Evolutionary conservation across 176 grass and related monocot genomes (phyloP).

Genomic region (Musa schizocarpa): DNA sequence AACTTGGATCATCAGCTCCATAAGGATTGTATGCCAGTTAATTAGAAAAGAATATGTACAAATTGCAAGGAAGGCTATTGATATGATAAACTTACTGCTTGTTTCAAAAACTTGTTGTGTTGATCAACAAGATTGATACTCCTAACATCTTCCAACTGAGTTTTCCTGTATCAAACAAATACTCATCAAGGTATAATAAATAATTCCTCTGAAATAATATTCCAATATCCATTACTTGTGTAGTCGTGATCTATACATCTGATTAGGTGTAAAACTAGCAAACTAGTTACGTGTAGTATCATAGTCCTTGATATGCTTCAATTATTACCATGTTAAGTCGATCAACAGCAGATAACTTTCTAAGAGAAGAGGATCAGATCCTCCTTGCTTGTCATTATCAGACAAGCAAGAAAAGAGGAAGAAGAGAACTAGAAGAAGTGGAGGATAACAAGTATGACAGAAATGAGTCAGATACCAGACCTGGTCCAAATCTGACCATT

Average conservation of each 20-base stretch:
- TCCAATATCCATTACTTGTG: background rate
- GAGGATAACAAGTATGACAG: no score
- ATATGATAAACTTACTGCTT: conserved; percentile 15
- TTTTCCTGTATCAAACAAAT: conserved; percentile 16
- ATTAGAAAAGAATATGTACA: background rate
- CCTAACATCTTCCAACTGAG: conserved; percentile 1
- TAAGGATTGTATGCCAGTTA: background rate
- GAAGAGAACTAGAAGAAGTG: no score
- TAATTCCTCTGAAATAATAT: background rate
- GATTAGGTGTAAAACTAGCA: background rate
- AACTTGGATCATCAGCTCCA: background rate
- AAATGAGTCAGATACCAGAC: no score
- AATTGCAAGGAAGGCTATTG: background rate
- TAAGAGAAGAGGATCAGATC: no score
- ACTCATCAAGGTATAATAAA: background rate
- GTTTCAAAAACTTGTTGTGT: conserved; percentile 1
- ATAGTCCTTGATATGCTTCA: background rate
- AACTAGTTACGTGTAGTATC: background rate
- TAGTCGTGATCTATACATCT: background rate
- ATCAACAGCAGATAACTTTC: background rate
- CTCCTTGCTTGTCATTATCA: no score
- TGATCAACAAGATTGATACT: background rate
- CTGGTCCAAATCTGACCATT: no score
- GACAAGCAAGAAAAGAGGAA: no score
- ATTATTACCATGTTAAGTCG: background rate